A percentile compares a stretch with the other conserved stretches of the same genome.
These are phyloP conservation scores for Aphanomyces cochlioides DNA, from an alignment of 352 stramenopile genomes.

Conservation along the genomic window DNA sequence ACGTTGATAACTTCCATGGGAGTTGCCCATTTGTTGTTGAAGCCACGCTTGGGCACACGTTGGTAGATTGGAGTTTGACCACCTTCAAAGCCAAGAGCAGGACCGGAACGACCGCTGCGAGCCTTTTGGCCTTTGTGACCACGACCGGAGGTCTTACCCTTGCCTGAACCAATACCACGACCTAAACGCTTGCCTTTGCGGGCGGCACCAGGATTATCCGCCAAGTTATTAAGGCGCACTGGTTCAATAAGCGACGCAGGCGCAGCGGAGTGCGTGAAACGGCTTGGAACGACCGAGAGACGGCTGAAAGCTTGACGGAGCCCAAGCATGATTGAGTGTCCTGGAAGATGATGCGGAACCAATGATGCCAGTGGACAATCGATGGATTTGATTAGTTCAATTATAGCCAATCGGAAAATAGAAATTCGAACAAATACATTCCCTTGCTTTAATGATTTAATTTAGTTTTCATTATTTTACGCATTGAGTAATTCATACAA, in stretches of 20 bases:
- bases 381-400: conserved; percentile 4
- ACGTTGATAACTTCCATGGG: conserved; percentile 93
- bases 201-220: conserved; percentile 81
- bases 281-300: conserved; percentile 1
- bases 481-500: neutral
- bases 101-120: conserved; percentile 81
- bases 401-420: neutral
- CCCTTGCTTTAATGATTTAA: neutral
- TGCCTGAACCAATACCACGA: conserved; percentile 89
- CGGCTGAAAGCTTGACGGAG: conserved; percentile 20
- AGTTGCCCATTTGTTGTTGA: conserved; percentile 93
- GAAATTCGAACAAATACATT: neutral
- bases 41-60: conserved; percentile 96
- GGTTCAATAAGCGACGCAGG: conserved; percentile 8
- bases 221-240: conserved; percentile 81
- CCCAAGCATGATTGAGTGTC: conserved; percentile 2
- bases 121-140: conserved; percentile 98
- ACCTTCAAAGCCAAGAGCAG: conserved; percentile 92
- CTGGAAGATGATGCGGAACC: neutral
- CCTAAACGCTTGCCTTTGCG: conserved; percentile 90
- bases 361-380: neutral
- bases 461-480: too few relatives aligned
- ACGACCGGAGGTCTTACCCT: conserved; percentile 93
- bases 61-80: conserved; percentile 98
- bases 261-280: neutral